phyloP scores from a whole-genome alignment of 768 basidiomycete genomes.

The Pseudohyphozyma bogoriensis region DNA sequence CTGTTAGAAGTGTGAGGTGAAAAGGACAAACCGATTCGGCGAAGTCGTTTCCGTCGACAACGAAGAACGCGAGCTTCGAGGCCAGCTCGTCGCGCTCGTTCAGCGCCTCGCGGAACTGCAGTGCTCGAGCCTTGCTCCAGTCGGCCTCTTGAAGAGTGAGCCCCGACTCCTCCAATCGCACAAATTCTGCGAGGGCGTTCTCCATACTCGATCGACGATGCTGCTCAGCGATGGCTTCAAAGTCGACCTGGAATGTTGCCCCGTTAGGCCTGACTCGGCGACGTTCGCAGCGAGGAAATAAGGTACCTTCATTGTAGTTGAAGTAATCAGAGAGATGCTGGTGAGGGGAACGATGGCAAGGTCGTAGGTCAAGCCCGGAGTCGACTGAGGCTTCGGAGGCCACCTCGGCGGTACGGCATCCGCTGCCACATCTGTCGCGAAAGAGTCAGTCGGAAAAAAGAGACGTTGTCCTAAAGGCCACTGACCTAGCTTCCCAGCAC shows the following conservation, averaged over 20 bases:
- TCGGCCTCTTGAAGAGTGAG: conserved; percentile 60
- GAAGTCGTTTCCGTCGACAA: conserved; percentile 44
- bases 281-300: not conserved
- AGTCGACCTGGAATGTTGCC: conserved; percentile 51
- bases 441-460: not conserved
- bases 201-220: conserved; percentile 56
- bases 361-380: conserved; percentile 56
- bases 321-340: conserved; percentile 67
- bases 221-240: conserved; percentile 56
- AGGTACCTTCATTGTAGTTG: conserved; percentile 56
- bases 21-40: conserved; percentile 56
- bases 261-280: not conserved
- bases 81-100: conserved; percentile 49
- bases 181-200: conserved; percentile 44
- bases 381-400: conserved; percentile 50
- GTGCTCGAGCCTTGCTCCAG: conserved; percentile 67
- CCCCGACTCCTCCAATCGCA: conserved; percentile 38
- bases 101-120: conserved; percentile 84
- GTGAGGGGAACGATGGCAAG: conserved; percentile 54
- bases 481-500: conserved; percentile 9
- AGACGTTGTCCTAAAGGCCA: not conserved
- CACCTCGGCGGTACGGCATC: conserved; percentile 61
- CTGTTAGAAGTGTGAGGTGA: conserved; percentile 3
- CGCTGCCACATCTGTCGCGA: conserved; percentile 48
- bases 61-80: conserved; percentile 41